phyloP scores from a whole-genome alignment of 1,284 basidiomycete genomes.

The Heterobasidion parviporum region DNA sequence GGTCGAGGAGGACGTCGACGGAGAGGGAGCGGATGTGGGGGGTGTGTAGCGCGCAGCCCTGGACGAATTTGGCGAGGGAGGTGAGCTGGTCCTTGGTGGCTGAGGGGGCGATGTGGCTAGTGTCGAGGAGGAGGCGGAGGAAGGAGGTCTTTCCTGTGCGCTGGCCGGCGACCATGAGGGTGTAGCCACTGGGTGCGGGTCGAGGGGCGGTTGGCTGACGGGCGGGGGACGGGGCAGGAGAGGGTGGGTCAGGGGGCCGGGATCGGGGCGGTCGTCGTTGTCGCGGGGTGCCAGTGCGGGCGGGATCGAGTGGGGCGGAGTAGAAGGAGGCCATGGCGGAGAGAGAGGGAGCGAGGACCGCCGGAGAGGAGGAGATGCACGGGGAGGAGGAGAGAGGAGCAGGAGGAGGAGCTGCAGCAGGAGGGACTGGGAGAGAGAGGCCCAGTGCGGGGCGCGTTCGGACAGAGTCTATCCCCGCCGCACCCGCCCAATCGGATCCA shows the following conservation, averaged over 20 bases:
- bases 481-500: neutral
- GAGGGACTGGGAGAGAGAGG: slow-evolving; percentile 6
- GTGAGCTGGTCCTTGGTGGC: slow-evolving; percentile 62
- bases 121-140: slow-evolving; percentile 70
- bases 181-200: slow-evolving; percentile 33
- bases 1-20: slow-evolving; percentile 55
- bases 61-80: slow-evolving; percentile 69
- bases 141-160: slow-evolving; percentile 77
- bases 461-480: neutral
- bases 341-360: slow-evolving; percentile 14
- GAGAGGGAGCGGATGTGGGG: slow-evolving; percentile 57
- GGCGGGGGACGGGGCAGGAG: slow-evolving; percentile 15
- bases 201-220: neutral
- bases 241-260: slow-evolving; percentile 24
- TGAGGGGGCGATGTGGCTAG: slow-evolving; percentile 48
- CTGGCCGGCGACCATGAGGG: slow-evolving; percentile 68
- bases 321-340: slow-evolving; percentile 7
- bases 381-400: slow-evolving; percentile 14
- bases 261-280: slow-evolving; percentile 27
- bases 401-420: slow-evolving; percentile 17
- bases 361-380: slow-evolving; percentile 15
- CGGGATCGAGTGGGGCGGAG: slow-evolving; percentile 21
- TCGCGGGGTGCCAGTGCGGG: slow-evolving; percentile 36
- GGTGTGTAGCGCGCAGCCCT: slow-evolving; percentile 59
- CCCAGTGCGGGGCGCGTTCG: neutral